Conservation (phyloP, 805 yeast species). For the Candida methanosorbosa region DNA sequence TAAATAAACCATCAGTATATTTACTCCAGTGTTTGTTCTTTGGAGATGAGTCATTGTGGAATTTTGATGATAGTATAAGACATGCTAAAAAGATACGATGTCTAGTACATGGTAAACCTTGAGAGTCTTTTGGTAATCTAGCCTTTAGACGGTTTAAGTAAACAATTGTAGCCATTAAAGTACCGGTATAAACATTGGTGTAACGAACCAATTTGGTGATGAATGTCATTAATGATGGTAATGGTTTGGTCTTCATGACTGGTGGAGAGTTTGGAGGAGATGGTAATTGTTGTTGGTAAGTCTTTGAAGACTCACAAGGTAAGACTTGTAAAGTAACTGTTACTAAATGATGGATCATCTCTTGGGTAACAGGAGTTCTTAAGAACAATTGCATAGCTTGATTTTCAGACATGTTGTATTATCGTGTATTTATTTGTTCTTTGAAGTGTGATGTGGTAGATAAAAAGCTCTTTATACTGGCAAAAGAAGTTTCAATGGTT, state of each 20-base stretch:
- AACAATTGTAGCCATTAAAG: conserved; percentile 63
- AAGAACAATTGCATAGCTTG: conserved; percentile 54
- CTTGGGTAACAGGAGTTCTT: conserved; percentile 63
- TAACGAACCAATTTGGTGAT: conserved; percentile 63
- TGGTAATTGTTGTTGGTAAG: conserved; percentile 24
- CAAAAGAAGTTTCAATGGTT: too few species aligned
- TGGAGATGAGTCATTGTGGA: conserved; percentile 72
- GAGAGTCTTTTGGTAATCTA: conserved; percentile 61
- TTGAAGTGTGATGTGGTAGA: too few species aligned
- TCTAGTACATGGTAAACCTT: conserved; percentile 71
- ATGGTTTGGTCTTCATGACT: conserved; percentile 27
- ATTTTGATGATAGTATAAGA: conserved; percentile 63
- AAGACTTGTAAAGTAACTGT: conserved; percentile 58
- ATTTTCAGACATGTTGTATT: conserved; percentile 30
- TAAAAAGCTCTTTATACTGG: too few species aligned
- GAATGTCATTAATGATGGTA: conserved; percentile 69
- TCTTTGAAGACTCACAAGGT: conserved; percentile 42
- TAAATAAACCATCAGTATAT: conserved; percentile 68
- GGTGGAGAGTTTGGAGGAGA: conserved; percentile 23
- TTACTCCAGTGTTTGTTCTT: conserved; percentile 74
- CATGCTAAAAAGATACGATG: conserved; percentile 73
- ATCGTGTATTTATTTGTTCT: too few species aligned
- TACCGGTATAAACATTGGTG: conserved; percentile 76
- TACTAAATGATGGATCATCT: conserved; percentile 64
- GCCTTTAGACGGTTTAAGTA: conserved; percentile 54